phyloP scores from a whole-genome alignment of 768 basidiomycete species.

The Boletales sp. region DNA sequence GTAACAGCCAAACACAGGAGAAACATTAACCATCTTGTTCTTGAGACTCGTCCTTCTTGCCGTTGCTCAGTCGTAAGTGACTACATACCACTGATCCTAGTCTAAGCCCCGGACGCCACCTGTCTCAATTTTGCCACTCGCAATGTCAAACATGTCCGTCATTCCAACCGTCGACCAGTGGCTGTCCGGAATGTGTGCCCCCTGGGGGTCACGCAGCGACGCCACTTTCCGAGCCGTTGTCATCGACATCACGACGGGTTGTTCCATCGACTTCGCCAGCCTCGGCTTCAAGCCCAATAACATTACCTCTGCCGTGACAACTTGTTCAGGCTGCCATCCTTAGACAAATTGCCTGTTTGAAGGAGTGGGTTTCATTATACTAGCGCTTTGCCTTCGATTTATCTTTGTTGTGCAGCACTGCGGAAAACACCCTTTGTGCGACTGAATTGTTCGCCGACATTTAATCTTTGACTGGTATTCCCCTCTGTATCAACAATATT shows the following conservation, averaged over 20 bases:
- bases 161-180: conserved; percentile 51
- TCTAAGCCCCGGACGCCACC: conserved; percentile 29
- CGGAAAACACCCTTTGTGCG: conserved; percentile 47
- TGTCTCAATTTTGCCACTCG: conserved; percentile 40
- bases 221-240: conserved; percentile 55
- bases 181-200: conserved; percentile 56
- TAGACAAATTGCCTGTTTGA: conserved; percentile 56
- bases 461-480: conserved; percentile 32
- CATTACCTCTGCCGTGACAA: conserved; percentile 26
- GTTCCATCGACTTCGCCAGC: conserved; percentile 37
- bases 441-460: conserved; percentile 54
- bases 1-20: too few relatives aligned
- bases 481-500: conserved; percentile 20
- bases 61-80: conserved; percentile 44
- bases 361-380: conserved; percentile 47
- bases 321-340: conserved; percentile 56
- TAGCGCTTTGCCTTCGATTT: not conserved
- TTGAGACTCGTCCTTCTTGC: conserved; percentile 23
- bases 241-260: conserved; percentile 50
- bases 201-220: conserved; percentile 55
- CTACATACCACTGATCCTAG: conserved; percentile 1
- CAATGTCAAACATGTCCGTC: conserved; percentile 19
- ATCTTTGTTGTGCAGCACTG: conserved; percentile 24
- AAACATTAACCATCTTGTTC: conserved; percentile 18
- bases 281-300: conserved; percentile 18